These are phyloP conservation scores for Serpula lacrymans DNA, from an alignment of 768 basidiomycete species.

Conservation along the genomic window DNA sequence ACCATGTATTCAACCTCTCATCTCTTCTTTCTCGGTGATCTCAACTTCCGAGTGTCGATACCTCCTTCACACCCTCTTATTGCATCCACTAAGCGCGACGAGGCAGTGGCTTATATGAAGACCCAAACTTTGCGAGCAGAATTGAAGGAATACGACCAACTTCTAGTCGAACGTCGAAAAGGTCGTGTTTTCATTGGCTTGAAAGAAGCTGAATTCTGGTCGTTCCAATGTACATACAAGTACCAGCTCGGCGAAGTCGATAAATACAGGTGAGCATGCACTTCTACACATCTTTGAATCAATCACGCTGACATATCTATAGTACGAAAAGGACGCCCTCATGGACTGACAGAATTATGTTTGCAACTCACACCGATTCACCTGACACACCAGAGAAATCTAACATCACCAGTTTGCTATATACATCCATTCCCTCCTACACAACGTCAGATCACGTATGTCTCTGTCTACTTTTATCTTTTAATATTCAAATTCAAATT, in stretches of 20 bases:
- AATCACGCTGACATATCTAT: too few relatives aligned
- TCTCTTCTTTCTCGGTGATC: constrained; percentile 89
- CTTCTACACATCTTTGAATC: neutral
- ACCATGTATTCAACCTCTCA: constrained; percentile 85
- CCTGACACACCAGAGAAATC: constrained; percentile 49
- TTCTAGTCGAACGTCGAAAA: constrained; percentile 58
- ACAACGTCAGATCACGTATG: constrained; percentile 88
- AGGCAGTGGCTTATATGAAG: constrained; percentile 39
- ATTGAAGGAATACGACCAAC: constrained; percentile 71
- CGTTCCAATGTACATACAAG: constrained; percentile 91
- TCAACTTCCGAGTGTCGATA: constrained; percentile 84
- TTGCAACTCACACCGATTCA: constrained; percentile 70
- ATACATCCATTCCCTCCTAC: constrained; percentile 79
- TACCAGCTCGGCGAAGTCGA: constrained; percentile 79
- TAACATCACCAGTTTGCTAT: constrained; percentile 61
- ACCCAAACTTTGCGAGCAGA: constrained; percentile 52
- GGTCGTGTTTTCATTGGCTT: constrained; percentile 69
- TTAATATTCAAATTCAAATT: constrained; percentile 3
- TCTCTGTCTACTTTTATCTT: constrained; percentile 6
- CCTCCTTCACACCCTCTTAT: constrained; percentile 53
- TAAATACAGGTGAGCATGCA: constrained; percentile 61
- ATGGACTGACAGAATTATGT: constrained; percentile 93
- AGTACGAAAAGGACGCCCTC: constrained; percentile 75
- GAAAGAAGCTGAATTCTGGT: constrained; percentile 83
- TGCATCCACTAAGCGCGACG: constrained; percentile 30